phyloP scores from a whole-genome alignment of 257 asterid genomes.

The Knoxia roxburghii region DNA sequence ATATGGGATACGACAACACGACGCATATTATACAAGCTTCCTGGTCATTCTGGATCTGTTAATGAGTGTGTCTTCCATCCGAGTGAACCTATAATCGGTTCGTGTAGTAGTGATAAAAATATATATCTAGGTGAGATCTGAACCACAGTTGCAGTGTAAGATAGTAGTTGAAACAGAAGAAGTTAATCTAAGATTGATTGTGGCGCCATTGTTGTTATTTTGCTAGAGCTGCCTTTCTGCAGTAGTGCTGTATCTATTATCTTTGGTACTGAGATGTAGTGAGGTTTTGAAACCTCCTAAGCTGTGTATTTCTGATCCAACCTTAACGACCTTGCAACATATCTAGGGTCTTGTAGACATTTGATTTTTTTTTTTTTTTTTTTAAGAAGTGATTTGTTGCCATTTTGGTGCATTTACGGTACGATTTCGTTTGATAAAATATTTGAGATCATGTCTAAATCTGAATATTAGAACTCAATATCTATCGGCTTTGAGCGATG shows the following conservation, averaged over 20 bases:
- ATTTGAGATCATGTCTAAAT: too few species aligned
- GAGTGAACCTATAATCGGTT: conserved; percentile 70
- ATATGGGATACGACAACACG: conserved; percentile 94
- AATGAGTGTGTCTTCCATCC: conserved; percentile 92
- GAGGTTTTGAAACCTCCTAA: neutral
- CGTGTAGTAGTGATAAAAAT: conserved; percentile 97
- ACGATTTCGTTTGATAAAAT: too few species aligned
- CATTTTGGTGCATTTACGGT: neutral
- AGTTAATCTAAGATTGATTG: neutral
- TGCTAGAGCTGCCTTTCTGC: neutral
- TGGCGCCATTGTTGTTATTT: neutral
- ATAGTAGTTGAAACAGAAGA: neutral
- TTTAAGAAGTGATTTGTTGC: neutral
- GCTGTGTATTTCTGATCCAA: conserved; percentile 6
- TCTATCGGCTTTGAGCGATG: too few species aligned
- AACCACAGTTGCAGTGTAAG: conserved; percentile 7
- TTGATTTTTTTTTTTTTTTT: too few species aligned
- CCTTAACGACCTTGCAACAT: neutral
- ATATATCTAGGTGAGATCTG: conserved; percentile 89
- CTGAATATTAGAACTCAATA: too few species aligned
- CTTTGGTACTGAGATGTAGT: neutral
- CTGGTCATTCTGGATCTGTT: conserved; percentile 91
- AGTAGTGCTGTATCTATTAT: neutral
- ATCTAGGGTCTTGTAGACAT: neutral
- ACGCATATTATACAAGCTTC: conserved; percentile 83